These are phyloP conservation scores for Echeveria elegans DNA, from an alignment of 164 flowering plant species.

Conservation along the genomic window DNA sequence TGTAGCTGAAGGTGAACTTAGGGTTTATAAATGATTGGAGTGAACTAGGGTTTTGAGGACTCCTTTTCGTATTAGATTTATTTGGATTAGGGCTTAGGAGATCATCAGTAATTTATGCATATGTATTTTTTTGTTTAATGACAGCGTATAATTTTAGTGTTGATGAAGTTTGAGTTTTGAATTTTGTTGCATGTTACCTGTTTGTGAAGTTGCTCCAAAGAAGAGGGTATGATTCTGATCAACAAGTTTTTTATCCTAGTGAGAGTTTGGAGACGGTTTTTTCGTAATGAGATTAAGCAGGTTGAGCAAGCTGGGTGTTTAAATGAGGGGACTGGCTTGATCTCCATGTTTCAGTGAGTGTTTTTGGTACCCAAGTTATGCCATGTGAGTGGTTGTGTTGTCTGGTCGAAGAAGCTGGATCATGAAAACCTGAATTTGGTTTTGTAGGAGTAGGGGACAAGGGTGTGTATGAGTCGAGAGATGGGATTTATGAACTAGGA, in stretches of 20 bases:
- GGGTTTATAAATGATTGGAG: not conserved
- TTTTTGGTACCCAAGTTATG: not conserved
- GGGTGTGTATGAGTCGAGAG: not conserved
- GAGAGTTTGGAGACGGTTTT: not conserved
- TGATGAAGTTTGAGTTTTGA: not conserved
- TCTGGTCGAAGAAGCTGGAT: too few relatives aligned
- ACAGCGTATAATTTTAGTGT: too few relatives aligned
- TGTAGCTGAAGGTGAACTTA: not conserved
- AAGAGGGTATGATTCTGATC: conserved; percentile 14
- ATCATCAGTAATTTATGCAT: not conserved
- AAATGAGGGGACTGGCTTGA: conserved; percentile 11
- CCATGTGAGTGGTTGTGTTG: not conserved
- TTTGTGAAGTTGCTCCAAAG: not conserved
- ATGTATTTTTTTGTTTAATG: not conserved
- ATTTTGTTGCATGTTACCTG: conserved; percentile 6
- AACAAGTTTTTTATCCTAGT: conserved; percentile 4
- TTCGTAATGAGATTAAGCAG: too few relatives aligned
- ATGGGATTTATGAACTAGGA: not conserved
- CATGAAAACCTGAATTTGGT: not conserved
- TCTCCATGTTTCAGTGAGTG: conserved; percentile 18
- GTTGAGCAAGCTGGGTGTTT: conserved; percentile 5
- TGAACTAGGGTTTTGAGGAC: not conserved
- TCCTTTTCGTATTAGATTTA: not conserved
- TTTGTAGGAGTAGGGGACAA: not conserved
- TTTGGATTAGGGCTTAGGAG: not conserved